Percentiles rank a stretch among this genome's conserved stretches.
These are phyloP conservation scores for Mucor mucedo DNA, from an alignment of 371 early-diverging fungal species.

Conservation along the genomic window DNA sequence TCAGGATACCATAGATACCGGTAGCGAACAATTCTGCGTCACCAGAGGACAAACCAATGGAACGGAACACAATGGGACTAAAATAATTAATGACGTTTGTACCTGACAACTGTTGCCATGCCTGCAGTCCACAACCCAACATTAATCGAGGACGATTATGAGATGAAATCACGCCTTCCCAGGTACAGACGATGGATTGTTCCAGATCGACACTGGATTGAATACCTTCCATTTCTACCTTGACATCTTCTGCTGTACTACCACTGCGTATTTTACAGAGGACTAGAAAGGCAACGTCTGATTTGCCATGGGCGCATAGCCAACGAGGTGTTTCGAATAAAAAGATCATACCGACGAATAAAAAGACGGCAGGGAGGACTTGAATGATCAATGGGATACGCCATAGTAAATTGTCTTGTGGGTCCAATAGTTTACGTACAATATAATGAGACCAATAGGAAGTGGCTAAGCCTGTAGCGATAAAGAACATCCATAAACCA, in stretches of 20 bases:
- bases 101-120: conserved; percentile 34
- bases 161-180: conserved; percentile 20
- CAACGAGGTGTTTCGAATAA: conserved; percentile 31
- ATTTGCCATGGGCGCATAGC: conserved; percentile 16
- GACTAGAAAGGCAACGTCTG: conserved; percentile 73
- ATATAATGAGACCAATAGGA: conserved; percentile 47
- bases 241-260: conserved; percentile 56
- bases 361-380: conserved; percentile 18
- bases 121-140: conserved; percentile 33
- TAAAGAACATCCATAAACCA: conserved; percentile 44
- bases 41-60: conserved; percentile 39
- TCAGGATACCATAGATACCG: conserved; percentile 42
- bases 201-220: conserved; percentile 8
- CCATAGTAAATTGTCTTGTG: conserved; percentile 24
- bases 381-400: conserved; percentile 23
- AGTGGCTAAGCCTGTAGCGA: conserved; percentile 37
- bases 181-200: neutral
- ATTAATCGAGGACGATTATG: conserved; percentile 28
- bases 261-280: conserved; percentile 75
- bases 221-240: conserved; percentile 62
- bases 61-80: conserved; percentile 54
- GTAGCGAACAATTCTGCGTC: conserved; percentile 48
- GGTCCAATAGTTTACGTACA: conserved; percentile 25
- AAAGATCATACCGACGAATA: conserved; percentile 29
- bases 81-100: conserved; percentile 55